Evolutionary conservation across 257 asterid genomes (phyloP).

Genomic region (Solanum raphanifolium): DNA sequence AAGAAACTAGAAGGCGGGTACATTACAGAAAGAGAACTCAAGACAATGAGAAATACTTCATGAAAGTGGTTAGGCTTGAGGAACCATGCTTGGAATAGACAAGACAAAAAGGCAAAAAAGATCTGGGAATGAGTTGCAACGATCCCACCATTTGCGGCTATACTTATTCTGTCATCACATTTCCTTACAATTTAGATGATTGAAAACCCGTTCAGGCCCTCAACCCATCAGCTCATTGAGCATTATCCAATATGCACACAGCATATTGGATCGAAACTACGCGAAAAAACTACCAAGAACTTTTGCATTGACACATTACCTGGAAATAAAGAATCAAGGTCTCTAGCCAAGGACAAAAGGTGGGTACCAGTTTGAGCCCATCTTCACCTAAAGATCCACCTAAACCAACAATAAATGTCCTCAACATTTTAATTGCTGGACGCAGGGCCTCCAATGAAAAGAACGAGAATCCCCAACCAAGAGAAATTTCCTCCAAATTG

Average conservation of each 20-base stretch:
- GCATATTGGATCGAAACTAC: neutral
- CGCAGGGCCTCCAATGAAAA: conserved; percentile 43
- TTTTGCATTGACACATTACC: conserved; percentile 24
- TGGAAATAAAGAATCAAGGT: conserved; percentile 66
- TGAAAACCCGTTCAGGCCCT: neutral
- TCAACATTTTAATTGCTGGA: conserved; percentile 52
- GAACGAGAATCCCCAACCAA: conserved; percentile 91
- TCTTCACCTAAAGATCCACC: conserved; percentile 76
- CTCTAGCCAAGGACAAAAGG: conserved; percentile 65
- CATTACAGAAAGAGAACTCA: neutral
- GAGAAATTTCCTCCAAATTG: conserved; percentile 56
- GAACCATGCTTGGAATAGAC: neutral
- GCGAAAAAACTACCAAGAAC: neutral
- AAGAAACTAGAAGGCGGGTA: neutral
- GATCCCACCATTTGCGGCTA: neutral
- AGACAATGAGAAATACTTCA: neutral
- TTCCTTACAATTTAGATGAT: neutral
- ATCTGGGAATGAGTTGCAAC: neutral
- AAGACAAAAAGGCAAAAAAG: neutral
- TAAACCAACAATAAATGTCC: conserved; percentile 55
- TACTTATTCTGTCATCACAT: neutral
- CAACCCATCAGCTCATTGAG: neutral
- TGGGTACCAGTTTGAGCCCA: conserved; percentile 56
- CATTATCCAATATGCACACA: neutral
- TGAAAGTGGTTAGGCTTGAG: neutral